These are phyloP conservation scores for Spergularia bocconei DNA, from an alignment of 148 eudicot species.

Conservation along the genomic window DNA sequence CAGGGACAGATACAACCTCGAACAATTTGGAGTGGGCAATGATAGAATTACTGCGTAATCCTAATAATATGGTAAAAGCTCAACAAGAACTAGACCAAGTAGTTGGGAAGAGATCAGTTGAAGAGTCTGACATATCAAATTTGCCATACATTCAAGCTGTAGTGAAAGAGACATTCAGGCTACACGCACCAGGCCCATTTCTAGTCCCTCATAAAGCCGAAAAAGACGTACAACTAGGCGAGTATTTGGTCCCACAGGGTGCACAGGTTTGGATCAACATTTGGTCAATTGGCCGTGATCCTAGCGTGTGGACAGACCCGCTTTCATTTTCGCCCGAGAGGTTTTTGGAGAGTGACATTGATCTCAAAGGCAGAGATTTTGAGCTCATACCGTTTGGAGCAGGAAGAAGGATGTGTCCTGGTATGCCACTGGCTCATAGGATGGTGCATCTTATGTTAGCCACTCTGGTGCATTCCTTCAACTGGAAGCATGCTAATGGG, in stretches of 20 bases:
- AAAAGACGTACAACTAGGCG: constrained; percentile 19
- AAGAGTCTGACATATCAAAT: constrained; percentile 27
- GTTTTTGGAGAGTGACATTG: constrained; percentile 18
- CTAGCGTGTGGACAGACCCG: constrained; percentile 20
- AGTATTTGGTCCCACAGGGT: constrained; percentile 28
- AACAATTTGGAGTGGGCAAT: constrained; percentile 34
- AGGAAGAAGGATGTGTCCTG: constrained; percentile 21
- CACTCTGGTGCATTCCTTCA: constrained; percentile 20
- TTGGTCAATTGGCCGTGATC: constrained; percentile 29
- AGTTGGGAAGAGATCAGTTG: constrained; percentile 23
- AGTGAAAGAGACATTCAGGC: constrained; percentile 27
- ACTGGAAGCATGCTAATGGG: constrained; percentile 30
- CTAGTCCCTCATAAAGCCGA: constrained; percentile 31
- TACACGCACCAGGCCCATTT: constrained; percentile 33
- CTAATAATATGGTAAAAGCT: constrained; percentile 24
- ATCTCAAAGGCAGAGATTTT: constrained; percentile 17
- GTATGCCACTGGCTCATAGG: constrained; percentile 9
- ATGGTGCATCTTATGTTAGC: constrained; percentile 21
- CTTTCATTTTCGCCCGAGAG: constrained; percentile 28
- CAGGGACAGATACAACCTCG: constrained; percentile 34
- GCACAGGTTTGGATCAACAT: constrained; percentile 31
- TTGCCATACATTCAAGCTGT: constrained; percentile 35
- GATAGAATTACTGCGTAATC: constrained; percentile 26
- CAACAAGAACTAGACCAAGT: constrained; percentile 28
- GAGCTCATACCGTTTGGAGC: constrained; percentile 25